Base-by-base conservation (phyloP, 202 grass and related monocot species). In the Carex arenaria region DNA sequence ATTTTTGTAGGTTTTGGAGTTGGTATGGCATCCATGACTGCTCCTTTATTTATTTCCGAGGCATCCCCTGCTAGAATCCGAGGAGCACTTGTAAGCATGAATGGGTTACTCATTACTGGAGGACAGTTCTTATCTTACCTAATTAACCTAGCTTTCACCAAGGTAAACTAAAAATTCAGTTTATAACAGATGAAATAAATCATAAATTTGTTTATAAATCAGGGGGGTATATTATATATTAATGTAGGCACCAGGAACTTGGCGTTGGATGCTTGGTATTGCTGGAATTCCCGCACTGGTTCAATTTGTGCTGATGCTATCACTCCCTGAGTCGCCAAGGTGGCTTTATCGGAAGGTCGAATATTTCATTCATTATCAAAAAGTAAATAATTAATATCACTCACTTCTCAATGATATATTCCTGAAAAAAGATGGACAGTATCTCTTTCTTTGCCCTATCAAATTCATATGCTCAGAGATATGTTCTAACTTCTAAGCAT, bases 231-330 rank as follows among this genome's bases (percentile, higher is more conserved):
- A 38, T 38, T 38, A 5, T 38, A 38, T 53, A 67, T 64, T 66
- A 9, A 82, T 13, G 18, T 34, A 95, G 95, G 88, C 94, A 26
- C 87, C 84, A 0, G 95, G 95, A 80, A 98, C 95, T 11, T 98
- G 95, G 95, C 88, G 95, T 17, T 98, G 95, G 95, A 98, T 98
- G 95, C 95, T 98, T 52, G 95, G 95, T 8, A 87, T 98, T 86
- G 92, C 95, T 64, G 92, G 89, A 67, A 15, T 92, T 90, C 95
- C 95, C 67, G 92, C 95, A 56, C 55, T 98, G n/a, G 18, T 98
- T 80, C 95, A 98, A 62, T 93, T 98, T 36, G 6, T 93, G 40
- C 85, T 95, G 26, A 95, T 98, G 95, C 47, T 89, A 30, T 88
- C 87, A 59, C 90, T 98, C 34, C 95, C 95, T 5, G 95, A 98